Evolutionary conservation across 164 flowering plant genomes (phyloP), one percentile per base, ranked within the genome.

Genomic region (Dillenia turbinata): DNA sequence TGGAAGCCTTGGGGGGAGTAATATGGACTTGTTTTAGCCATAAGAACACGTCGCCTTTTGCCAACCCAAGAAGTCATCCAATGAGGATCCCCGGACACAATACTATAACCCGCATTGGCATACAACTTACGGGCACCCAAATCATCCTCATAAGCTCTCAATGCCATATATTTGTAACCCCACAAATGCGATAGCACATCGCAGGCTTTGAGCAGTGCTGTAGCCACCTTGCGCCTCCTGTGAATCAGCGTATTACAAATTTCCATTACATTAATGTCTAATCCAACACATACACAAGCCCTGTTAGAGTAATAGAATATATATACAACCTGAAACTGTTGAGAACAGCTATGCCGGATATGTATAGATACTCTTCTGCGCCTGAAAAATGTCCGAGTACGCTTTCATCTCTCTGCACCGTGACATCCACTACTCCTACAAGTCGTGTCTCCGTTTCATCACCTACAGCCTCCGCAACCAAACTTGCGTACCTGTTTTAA

Each of bases 301-400:
- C 40, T 33, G 5, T 6, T 33, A 6, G 6, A 33, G 40, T 33
- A 33, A 33, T 33, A 33, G 40, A 33, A 33, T 33, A 33, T 33
- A 33, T 33, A 33, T 33, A 33, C 7, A 33, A 87, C 98, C 98
- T 83, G 86, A 75, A 85, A 56, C 61, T 73, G 63, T 71, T 71
- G 50, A 77, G 70, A 48, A 92, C 98, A 10, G 96, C 98, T 19
- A 92, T 87, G 12, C 98, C 98, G 8, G 98, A 90, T 0, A 93
- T 75, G 46, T 93, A 90, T 47, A 93, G 82, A 62, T 86, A 90
- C 67, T 92, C 98, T 43, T 80, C 76, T 15, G 76, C 87, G 19
- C 81, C 93, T 2, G 70, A 59, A 46, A 88, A 75, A 61, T 80
- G 81, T 49, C 67, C 61, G 22, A 92, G 76, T 12, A 90, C 92